A percentile compares a stretch with the other conserved stretches of the same genome.
phyloP scores from a whole-genome alignment of 2,329 filamentous ascomycete genomes.

The Simplicillium sp. region DNA sequence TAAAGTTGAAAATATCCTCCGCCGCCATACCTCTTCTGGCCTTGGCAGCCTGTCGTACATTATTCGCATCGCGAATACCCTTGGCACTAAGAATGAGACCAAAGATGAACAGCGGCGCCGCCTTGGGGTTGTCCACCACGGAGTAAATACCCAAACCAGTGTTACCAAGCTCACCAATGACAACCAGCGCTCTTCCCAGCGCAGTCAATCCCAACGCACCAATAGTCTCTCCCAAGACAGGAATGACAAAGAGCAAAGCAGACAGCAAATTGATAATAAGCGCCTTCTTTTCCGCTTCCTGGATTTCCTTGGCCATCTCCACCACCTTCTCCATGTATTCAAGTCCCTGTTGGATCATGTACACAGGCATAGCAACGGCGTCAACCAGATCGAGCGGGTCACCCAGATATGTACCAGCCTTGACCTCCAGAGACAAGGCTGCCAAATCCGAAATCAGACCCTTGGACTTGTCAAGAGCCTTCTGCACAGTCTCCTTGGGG shows the following conservation, averaged over 20 bases:
- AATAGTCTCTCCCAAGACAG: slow-evolving; percentile 37
- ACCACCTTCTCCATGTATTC: slow-evolving; percentile 16
- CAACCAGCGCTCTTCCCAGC: background rate
- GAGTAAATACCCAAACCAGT: background rate
- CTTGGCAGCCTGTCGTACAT: too few species aligned
- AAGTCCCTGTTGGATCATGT: slow-evolving; percentile 13
- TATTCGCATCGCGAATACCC: too few species aligned
- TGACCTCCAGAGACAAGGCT: too few species aligned
- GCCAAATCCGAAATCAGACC: too few species aligned
- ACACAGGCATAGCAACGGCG: slow-evolving; percentile 10
- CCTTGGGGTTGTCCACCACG: background rate
- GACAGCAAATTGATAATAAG: slow-evolving; percentile 25
- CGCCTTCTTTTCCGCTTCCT: slow-evolving; percentile 9
- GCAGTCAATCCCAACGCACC: slow-evolving; percentile 2
- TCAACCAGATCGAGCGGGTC: slow-evolving; percentile 9
- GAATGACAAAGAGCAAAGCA: slow-evolving; percentile 37
- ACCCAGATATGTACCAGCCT: slow-evolving; percentile 3
- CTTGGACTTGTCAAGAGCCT: too few species aligned
- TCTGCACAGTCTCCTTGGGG: too few species aligned
- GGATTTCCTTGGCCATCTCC: slow-evolving; percentile 13
- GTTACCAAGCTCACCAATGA: slow-evolving; percentile 1
- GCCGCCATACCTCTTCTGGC: too few species aligned
- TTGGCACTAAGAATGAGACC: too few species aligned
- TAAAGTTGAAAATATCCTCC: too few species aligned
- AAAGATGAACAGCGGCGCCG: background rate